These are phyloP conservation scores for Elongisporangium prolatum DNA, from an alignment of 352 stramenopile species.

Conservation along the genomic window DNA sequence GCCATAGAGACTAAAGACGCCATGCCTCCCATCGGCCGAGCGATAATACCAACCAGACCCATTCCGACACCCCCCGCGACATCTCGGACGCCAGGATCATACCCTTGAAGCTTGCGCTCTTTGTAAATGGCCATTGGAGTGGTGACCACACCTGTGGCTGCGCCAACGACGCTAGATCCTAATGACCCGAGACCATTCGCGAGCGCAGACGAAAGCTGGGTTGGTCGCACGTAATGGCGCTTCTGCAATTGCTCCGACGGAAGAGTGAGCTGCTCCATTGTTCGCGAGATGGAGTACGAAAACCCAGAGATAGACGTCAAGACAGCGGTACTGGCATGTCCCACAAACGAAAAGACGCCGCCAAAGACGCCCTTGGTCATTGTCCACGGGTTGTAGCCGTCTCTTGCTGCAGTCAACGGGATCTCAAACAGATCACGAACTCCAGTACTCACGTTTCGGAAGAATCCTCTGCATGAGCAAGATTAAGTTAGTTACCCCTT, in stretches of 20 bases:
- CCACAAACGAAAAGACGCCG: constrained; percentile 66
- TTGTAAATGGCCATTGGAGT: constrained; percentile 75
- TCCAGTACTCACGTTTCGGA: constrained; percentile 61
- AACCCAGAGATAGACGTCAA: constrained; percentile 77
- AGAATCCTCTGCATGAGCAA: constrained; percentile 49
- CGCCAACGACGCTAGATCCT: constrained; percentile 70
- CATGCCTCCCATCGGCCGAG: constrained; percentile 70
- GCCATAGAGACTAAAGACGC: constrained; percentile 74
- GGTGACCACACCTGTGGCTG: constrained; percentile 67
- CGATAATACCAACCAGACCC: constrained; percentile 74
- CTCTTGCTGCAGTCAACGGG: constrained; percentile 50
- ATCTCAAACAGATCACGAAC: constrained; percentile 79
- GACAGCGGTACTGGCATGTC: constrained; percentile 59
- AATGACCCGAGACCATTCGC: constrained; percentile 61
- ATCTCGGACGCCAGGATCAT: constrained; percentile 52
- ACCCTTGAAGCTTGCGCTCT: constrained; percentile 55
- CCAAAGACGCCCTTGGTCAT: constrained; percentile 67
- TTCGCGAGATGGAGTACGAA: constrained; percentile 76
- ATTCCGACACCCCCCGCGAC: constrained; percentile 71
- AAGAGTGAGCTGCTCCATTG: constrained; percentile 76
- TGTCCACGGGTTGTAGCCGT: constrained; percentile 75
- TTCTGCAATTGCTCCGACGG: constrained; percentile 51
- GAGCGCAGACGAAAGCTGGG: constrained; percentile 55
- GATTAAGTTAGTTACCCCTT: not conserved
- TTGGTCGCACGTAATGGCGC: constrained; percentile 63